Evolutionary conservation across 2,329 filamentous ascomycete genomes (phyloP).

Genomic region (Ascochyta viciae-villosae): DNA sequence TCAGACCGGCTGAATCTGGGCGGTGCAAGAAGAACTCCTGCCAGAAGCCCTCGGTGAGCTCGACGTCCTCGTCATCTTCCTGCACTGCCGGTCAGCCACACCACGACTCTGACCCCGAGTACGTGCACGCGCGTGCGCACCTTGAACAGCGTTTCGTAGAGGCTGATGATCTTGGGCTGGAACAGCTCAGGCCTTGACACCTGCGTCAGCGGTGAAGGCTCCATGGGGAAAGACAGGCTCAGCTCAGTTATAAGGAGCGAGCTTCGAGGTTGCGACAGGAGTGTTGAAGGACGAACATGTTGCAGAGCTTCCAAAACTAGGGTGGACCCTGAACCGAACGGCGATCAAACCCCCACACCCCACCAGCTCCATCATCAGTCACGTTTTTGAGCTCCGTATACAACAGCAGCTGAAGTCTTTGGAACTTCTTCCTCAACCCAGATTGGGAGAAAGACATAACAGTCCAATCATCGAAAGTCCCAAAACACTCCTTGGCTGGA

Average conservation of each 20-base stretch:
- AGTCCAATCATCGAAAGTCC: too few species aligned
- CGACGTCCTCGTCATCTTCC: slow-evolving; percentile 63
- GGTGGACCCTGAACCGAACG: slow-evolving; percentile 12
- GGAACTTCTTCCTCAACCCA: too few species aligned
- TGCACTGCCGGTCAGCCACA: slow-evolving; percentile 46
- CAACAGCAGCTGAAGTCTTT: too few species aligned
- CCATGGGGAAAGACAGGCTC: slow-evolving; percentile 61
- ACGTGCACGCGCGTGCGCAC: slow-evolving; percentile 52
- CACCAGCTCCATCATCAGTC: slow-evolving; percentile 13
- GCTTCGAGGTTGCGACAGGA: slow-evolving; percentile 11
- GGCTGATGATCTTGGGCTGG: slow-evolving; percentile 89
- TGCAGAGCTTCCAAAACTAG: slow-evolving; percentile 12
- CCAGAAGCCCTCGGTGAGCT: slow-evolving; percentile 92
- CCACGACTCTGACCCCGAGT: not conserved
- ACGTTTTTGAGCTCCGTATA: slow-evolving; percentile 1
- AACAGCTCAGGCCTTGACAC: slow-evolving; percentile 89
- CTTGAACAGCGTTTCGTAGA: slow-evolving; percentile 84
- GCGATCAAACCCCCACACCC: slow-evolving; percentile 16
- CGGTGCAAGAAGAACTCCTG: slow-evolving; percentile 90
- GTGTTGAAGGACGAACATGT: slow-evolving; percentile 11
- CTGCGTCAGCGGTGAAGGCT: slow-evolving; percentile 90
- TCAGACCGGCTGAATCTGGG: slow-evolving; percentile 75
- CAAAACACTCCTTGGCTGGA: too few species aligned
- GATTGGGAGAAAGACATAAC: too few species aligned
- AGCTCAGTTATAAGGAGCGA: not conserved